These are phyloP conservation scores for Dioscorea cayenensis DNA, from an alignment of 116 monocot species.

Conservation along the genomic window DNA sequence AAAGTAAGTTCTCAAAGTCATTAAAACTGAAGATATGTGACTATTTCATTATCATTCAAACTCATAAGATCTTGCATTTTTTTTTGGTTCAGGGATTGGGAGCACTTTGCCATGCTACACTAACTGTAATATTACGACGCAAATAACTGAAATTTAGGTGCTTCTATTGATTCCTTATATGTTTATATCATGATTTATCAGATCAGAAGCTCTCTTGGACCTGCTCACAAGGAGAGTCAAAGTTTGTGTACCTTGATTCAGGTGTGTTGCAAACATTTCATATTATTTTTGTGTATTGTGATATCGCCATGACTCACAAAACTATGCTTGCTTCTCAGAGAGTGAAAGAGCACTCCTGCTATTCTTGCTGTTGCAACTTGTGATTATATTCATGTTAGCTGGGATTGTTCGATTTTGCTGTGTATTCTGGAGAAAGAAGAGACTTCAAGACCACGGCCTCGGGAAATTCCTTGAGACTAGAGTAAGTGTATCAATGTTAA, in stretches of 20 bases:
- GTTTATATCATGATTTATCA: conserved; percentile 11
- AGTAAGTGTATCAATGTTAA: conserved; percentile 19
- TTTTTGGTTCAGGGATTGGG: conserved; percentile 44
- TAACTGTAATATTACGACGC: conserved; percentile 32
- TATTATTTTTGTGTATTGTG: neutral
- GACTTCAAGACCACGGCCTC: conserved; percentile 61
- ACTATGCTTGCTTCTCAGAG: conserved; percentile 19
- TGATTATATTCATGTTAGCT: conserved; percentile 35
- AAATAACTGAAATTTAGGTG: neutral
- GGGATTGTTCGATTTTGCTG: conserved; percentile 54
- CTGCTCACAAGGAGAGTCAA: conserved; percentile 57
- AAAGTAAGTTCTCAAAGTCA: conserved; percentile 29
- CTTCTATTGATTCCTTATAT: neutral
- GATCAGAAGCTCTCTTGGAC: conserved; percentile 73
- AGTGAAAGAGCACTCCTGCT: conserved; percentile 40
- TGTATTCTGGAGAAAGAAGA: conserved; percentile 83
- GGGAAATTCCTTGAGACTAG: conserved; percentile 67
- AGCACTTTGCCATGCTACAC: conserved; percentile 60
- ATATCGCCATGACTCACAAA: neutral
- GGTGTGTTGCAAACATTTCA: conserved; percentile 24
- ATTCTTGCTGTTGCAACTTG: conserved; percentile 57
- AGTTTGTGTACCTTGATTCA: conserved; percentile 29
- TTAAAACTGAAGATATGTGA: too few relatives aligned
- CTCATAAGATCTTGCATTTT: conserved; percentile 5
- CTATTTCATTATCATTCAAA: too few relatives aligned